Conservation (phyloP, 176 grass and related monocot species). For the Panicum miliaceum region DNA sequence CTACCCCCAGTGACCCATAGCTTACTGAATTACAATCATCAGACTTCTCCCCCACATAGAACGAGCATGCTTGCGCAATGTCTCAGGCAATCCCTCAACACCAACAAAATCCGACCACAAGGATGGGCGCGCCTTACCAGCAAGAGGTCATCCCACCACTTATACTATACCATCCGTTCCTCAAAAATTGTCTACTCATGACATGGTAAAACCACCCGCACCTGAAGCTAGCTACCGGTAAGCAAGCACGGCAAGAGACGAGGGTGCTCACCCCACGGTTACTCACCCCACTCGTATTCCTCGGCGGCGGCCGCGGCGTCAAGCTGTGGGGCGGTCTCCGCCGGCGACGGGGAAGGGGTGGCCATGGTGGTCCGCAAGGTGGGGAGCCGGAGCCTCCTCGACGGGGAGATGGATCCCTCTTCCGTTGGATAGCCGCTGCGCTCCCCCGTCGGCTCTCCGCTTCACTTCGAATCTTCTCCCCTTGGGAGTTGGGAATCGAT, state of each 20-base stretch:
- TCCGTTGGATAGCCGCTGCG: neutral
- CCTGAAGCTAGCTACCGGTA: neutral
- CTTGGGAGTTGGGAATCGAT: neutral
- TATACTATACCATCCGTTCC: neutral
- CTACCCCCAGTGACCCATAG: neutral
- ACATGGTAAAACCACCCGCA: neutral
- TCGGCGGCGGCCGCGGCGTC: neutral
- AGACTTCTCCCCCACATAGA: neutral
- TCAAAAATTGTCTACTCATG: neutral
- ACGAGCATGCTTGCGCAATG: neutral
- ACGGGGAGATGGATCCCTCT: slow-evolving; percentile 13
- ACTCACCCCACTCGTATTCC: slow-evolving; percentile 45
- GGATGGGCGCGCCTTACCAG: neutral
- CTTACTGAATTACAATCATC: neutral
- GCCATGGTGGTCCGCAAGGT: slow-evolving; percentile 16
- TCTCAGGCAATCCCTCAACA: neutral
- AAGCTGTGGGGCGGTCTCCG: neutral
- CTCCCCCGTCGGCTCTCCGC: neutral
- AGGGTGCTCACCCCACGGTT: neutral
- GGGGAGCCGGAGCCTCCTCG: neutral
- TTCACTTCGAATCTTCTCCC: neutral
- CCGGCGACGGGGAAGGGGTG: neutral
- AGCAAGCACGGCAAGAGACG: neutral
- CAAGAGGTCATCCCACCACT: neutral
- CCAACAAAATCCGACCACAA: neutral